A percentile compares a stretch with the other conserved stretches of the same genome.
Conservation (phyloP, 768 basidiomycete genomes). For the Russula dissimulans region DNA sequence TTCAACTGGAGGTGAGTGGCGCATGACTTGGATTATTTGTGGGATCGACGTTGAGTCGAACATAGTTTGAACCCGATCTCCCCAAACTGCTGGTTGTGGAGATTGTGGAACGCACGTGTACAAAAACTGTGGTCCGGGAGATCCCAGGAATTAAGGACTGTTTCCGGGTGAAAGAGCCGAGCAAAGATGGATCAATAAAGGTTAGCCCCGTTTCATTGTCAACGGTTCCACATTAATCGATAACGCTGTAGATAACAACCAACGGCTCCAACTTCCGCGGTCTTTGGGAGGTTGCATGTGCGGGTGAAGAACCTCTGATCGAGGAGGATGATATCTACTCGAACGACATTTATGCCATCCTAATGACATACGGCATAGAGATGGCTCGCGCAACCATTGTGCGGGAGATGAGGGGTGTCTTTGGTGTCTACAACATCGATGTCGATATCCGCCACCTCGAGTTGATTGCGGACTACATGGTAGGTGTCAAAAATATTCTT, state of each 20-base stretch:
- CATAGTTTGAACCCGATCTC: conserved; percentile 78
- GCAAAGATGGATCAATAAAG: conserved; percentile 43
- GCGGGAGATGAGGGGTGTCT: conserved; percentile 84
- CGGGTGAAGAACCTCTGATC: conserved; percentile 39
- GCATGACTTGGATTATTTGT: not conserved
- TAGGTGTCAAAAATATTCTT: conserved; percentile 31
- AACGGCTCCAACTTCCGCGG: conserved; percentile 93
- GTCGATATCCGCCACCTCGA: conserved; percentile 92
- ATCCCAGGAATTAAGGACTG: conserved; percentile 84
- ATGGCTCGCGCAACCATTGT: conserved; percentile 89
- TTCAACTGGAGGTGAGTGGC: conserved; percentile 69
- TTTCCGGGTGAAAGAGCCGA: conserved; percentile 61
- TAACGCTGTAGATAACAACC: conserved; percentile 51
- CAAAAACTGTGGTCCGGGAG: conserved; percentile 78
- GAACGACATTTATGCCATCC: conserved; percentile 89
- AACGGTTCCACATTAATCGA: not conserved
- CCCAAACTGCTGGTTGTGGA: conserved; percentile 93
- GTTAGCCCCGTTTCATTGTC: conserved; percentile 26
- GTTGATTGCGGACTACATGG: conserved; percentile 99
- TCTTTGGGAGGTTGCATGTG: conserved; percentile 66
- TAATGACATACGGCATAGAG: conserved; percentile 93
- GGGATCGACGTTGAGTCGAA: not conserved
- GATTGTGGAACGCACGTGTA: conserved; percentile 81
- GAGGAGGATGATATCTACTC: conserved; percentile 80
- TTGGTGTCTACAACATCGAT: conserved; percentile 91